These are phyloP conservation scores for Aureobasidium leucospermi DNA, from an alignment of 2,329 filamentous ascomycete genomes.

Conservation along the genomic window DNA sequence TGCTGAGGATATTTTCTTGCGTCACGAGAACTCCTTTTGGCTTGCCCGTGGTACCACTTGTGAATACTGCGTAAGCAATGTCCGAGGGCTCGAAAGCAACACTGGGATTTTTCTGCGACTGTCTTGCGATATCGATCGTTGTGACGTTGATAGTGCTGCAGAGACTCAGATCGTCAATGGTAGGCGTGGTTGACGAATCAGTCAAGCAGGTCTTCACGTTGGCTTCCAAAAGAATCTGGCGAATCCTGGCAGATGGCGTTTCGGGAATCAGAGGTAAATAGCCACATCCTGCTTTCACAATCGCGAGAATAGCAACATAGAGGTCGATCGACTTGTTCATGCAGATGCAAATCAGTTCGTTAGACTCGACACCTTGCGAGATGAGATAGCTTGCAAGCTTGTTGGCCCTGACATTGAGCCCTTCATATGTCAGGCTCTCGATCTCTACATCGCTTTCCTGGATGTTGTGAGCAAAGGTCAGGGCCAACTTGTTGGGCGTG, in stretches of 20 bases:
- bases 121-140: conserved; percentile 23
- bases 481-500: conserved; percentile 50
- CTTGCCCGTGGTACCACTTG: conserved; percentile 71
- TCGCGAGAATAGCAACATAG: conserved; percentile 67
- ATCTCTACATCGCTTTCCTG: conserved; percentile 28
- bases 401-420: conserved; percentile 60
- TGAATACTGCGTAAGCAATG: conserved; percentile 73
- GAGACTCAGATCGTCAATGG: conserved; percentile 15
- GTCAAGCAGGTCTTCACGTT: conserved; percentile 43
- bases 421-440: conserved; percentile 52
- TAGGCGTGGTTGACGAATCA: conserved; percentile 19
- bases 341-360: conserved; percentile 61
- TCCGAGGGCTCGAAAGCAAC: conserved; percentile 39
- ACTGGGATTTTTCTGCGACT: conserved; percentile 32
- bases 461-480: conserved; percentile 55
- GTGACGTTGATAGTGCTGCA: conserved; percentile 24
- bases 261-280: conserved; percentile 73
- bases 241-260: conserved; percentile 56
- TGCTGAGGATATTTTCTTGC: conserved; percentile 67
- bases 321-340: conserved; percentile 70
- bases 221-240: conserved; percentile 56
- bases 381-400: conserved; percentile 52
- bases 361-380: conserved; percentile 38
- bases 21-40: conserved; percentile 78
- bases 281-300: conserved; percentile 66